A percentile compares a stretch with the other conserved stretches of the same genome.
Conservation (phyloP, 73 alveolate species). For the Paramecium tetraurelia region DNA sequence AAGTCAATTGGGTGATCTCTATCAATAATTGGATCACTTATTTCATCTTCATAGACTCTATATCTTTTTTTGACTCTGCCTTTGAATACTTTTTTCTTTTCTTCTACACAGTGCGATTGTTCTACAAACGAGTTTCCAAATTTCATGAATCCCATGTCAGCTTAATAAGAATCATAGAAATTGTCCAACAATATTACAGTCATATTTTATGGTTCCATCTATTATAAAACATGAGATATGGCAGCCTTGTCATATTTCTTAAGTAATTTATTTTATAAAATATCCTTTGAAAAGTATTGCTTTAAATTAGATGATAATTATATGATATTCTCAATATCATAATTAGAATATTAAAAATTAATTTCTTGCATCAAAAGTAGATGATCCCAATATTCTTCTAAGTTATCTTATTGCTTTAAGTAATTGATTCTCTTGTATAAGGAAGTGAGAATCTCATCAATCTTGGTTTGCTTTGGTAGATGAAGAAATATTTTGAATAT, state of each 20-base stretch:
- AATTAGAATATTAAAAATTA: background rate
- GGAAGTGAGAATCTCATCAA: background rate
- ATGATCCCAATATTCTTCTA: slow-evolving; percentile 7
- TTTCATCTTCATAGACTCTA: background rate
- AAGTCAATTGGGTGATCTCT: background rate
- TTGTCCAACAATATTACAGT: background rate
- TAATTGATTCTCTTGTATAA: background rate
- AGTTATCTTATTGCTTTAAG: background rate
- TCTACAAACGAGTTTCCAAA: background rate
- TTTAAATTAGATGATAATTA: background rate
- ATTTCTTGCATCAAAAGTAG: background rate
- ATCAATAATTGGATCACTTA: background rate
- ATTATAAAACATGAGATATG: background rate
- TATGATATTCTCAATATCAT: background rate
- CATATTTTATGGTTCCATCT: background rate
- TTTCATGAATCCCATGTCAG: background rate
- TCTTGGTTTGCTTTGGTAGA: background rate
- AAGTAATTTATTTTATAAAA: background rate
- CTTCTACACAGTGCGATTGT: background rate
- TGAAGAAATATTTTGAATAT: background rate
- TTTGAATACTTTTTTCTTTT: background rate
- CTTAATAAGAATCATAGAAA: background rate
- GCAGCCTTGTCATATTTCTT: background rate
- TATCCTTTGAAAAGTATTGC: background rate
- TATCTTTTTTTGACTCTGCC: background rate